Evolutionary conservation across 768 basidiomycete genomes (phyloP), one percentile per base, ranked within the genome.

Genomic region (Macrolepiota albuminosa): DNA sequence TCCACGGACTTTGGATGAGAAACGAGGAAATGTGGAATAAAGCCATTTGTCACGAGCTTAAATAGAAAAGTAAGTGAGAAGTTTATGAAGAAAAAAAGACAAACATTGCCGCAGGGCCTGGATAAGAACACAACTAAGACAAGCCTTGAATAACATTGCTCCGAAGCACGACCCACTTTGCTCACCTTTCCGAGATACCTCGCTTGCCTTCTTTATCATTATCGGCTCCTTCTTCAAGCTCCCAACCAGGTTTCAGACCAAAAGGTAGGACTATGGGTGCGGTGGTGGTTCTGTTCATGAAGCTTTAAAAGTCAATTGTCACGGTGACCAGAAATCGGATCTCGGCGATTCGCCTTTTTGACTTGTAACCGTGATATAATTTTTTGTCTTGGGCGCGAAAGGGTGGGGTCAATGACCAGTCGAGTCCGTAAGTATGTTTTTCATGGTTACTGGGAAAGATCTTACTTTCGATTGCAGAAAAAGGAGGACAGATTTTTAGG

Each of bases 31-130:
- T 16, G 79, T 81, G 14, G 80, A 80, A 48, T 79, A 76, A 16
- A 92, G 72, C 88, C 88, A 91, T 70, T 80, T 82, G 29, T 89
- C 84, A 43, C 90, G 81, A 33, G 90, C 89, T 91, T 47, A 64
- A 4, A 4, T 21, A 59, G 39, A 60, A 43, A 60, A 51, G 42
- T 58, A 55, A 58, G 54, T 37, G 6, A 62, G 59, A 61, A 54
- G 39, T 64, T 18, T 57, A 33, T 56, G 53, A 63, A 47, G 47
- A 53, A n/a, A 29, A 42, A 26, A 58, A 26, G 57, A 67, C 73
- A 67, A 57, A 86, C 89, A 92, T 80, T 90, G 89, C 64, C 81
- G 84, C 56, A 92, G 72, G 0, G 90, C 88, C 59, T 85, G 85
- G 9, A 84, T 67, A 34, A 91, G 73, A 8, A 88, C 81, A 57